A percentile compares a stretch with the other conserved stretches of the same genome.
Evolutionary conservation across 176 grass and related monocot genomes (phyloP).

Genomic region (Thinopyrum elongatum): DNA sequence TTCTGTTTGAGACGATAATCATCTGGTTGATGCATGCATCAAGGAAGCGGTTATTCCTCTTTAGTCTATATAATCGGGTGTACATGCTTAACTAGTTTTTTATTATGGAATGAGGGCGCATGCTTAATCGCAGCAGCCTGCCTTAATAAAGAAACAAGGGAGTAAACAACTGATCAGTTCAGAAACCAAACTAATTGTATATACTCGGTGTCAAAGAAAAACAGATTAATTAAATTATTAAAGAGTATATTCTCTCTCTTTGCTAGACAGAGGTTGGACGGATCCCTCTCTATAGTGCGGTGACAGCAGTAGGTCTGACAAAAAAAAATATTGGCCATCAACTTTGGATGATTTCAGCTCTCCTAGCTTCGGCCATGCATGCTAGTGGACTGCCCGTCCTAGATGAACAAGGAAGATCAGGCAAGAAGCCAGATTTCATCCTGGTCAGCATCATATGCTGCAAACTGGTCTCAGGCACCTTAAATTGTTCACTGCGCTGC

Average conservation of each 20-base stretch:
- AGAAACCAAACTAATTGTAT: constrained; percentile 1
- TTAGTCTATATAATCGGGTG: not conserved
- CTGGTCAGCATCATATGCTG: not conserved
- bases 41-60: not conserved
- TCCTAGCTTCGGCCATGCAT: not conserved
- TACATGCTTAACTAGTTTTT: constrained; percentile 7
- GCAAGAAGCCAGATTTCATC: not conserved
- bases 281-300: not conserved
- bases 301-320: constrained; percentile 1
- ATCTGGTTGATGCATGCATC: constrained; percentile 25
- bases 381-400: not conserved
- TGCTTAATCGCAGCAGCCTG: not conserved
- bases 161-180: not conserved
- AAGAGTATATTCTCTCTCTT: not conserved
- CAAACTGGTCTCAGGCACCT: not conserved
- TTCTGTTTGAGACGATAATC: constrained; percentile 22
- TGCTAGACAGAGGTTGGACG: not conserved
- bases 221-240: no score
- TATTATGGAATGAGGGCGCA: not conserved
- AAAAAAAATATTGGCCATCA: not conserved
- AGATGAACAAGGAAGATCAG: constrained; percentile 6
- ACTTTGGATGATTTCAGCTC: constrained; percentile 11
- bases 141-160: not conserved
- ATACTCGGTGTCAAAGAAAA: not conserved
- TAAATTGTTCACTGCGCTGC: constrained; percentile 7